These are phyloP conservation scores for Teunomyces stri DNA, from an alignment of 805 yeast species.

Conservation along the genomic window DNA sequence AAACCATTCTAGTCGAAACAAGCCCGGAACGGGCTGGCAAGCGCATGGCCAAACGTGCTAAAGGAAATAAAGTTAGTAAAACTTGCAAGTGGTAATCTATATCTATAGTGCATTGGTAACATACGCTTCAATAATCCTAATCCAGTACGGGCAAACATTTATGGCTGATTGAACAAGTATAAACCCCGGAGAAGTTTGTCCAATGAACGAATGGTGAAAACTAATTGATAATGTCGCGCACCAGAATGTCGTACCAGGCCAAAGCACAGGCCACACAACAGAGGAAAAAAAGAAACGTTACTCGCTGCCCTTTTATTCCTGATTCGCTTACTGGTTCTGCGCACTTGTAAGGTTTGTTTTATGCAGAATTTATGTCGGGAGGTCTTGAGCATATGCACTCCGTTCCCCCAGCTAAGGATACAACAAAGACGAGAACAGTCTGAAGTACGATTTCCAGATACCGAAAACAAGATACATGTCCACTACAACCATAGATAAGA, in stretches of 20 bases:
- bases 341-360: no score
- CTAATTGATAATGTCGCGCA: slow-evolving; percentile 8
- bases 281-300: no score
- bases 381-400: neutral
- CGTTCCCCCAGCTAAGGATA: neutral
- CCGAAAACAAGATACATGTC: neutral
- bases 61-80: slow-evolving; percentile 11
- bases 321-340: no score
- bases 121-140: slow-evolving; percentile 29
- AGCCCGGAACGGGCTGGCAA: slow-evolving; percentile 7
- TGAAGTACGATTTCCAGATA: neutral
- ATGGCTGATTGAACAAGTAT: slow-evolving; percentile 6
- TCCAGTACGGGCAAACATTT: slow-evolving; percentile 34
- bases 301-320: no score
- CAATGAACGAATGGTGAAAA: slow-evolving; percentile 9
- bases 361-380: no score
- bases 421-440: neutral
- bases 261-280: no score
- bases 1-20: slow-evolving; percentile 11
- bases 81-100: neutral
- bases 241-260: neutral
- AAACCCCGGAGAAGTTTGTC: slow-evolving; percentile 8
- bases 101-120: neutral
- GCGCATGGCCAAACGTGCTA: slow-evolving; percentile 11
- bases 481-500: neutral